Base-by-base conservation (phyloP, 2,329 filamentous ascomycete species). In the Penicillium carneum region DNA sequence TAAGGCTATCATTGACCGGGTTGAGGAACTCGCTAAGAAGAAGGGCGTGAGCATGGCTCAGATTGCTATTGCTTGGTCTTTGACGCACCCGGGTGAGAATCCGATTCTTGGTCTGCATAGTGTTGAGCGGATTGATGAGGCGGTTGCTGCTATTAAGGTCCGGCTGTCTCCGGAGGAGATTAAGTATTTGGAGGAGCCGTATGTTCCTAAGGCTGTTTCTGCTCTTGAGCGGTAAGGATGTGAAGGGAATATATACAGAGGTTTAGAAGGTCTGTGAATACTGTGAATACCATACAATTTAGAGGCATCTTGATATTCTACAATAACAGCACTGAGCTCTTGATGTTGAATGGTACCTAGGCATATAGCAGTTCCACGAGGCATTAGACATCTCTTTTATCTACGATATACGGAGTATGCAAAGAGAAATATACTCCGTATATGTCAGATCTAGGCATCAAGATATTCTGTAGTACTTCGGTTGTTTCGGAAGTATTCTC, bases 41-140 rank as follows among this genome's bases (percentile, higher is more conserved):
- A 82, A 83, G 66, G 82, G 80, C 0, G 80, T 84, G 71, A 85
- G 82, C 64, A 90, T 90, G 84, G 84, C 85, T 46, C 84, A 88
- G 58, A 84, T 91, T 20, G 83, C 86, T 1, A 80, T 88, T 57
- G 87, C 87, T 2, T 91, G 88, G 88, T 82, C 84, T 59, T 77
- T 85, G 65, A 80, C 82, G 64, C 79, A 80, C 63, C 79, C 82
- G 46, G 82, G 83, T 6, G 75, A 81, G 26, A 85, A 81, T 65
- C 87, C 87, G 1, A 89, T 90, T 61, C 78, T 89, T 55, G 88
- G 88, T 0, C 79, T 90, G 66, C 84, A 81, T 63, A 88, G 81
- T 55, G 78, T 83, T 36, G 79, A 82, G 59, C 79, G 88, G n/a
- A 83, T 90, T 46, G 84, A 88, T 38, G 86, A 90, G 77, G 85